Percentiles rank a stretch among this genome's conserved stretches.
These are phyloP conservation scores for Fagopyrum tataricum DNA, from an alignment of 148 eudicot genomes.

Conservation along the genomic window DNA sequence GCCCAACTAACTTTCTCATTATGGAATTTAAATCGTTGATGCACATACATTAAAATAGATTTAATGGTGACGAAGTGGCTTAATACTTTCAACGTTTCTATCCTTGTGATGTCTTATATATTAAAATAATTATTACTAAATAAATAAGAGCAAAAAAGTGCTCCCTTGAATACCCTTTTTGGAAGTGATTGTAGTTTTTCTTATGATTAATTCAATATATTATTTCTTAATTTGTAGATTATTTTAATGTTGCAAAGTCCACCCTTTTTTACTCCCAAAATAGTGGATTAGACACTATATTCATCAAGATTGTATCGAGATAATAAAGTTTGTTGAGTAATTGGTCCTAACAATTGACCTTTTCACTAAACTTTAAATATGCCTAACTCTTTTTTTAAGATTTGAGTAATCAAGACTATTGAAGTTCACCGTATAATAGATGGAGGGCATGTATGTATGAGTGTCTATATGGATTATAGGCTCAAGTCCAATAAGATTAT, in stretches of 20 bases:
- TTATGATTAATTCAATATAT: neutral
- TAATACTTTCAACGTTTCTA: neutral
- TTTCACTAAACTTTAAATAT: neutral
- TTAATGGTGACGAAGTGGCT: neutral
- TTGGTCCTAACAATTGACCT: neutral
- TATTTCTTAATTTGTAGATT: neutral
- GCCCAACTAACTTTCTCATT: slow-evolving; percentile 11
- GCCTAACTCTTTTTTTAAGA: neutral
- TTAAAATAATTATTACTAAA: neutral
- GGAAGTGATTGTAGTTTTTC: neutral
- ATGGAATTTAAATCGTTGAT: neutral
- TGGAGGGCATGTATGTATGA: too few species aligned
- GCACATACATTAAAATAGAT: neutral
- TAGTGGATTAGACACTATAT: slow-evolving; percentile 4
- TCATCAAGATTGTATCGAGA: neutral
- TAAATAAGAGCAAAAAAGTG: neutral
- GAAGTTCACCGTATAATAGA: too few species aligned
- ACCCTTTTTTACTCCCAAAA: neutral
- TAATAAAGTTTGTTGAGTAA: neutral
- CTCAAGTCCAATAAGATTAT: too few species aligned
- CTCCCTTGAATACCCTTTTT: neutral
- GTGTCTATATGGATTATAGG: too few species aligned
- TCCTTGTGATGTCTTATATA: neutral
- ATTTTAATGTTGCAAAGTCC: neutral
- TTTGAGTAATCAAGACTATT: neutral